phyloP scores from a whole-genome alignment of 495 filamentous ascomycete species.

The Aeminium ludgeri region DNA sequence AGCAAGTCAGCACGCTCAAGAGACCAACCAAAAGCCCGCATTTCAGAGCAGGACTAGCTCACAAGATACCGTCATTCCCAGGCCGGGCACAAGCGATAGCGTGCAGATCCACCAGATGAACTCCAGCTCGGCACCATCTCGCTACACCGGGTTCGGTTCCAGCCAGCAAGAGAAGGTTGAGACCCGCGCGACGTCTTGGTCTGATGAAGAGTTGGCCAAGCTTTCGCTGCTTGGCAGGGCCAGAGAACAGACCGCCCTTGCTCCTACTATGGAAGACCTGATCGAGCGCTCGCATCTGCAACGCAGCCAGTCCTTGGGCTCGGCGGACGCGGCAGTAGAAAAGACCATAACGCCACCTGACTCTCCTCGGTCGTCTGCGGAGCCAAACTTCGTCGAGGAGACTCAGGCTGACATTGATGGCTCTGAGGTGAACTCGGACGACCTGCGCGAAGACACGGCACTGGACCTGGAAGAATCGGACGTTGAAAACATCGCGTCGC shows the following conservation, averaged over 20 bases:
- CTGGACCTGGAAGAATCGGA: background rate
- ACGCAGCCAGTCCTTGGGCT: too few species aligned
- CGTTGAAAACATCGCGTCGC: conserved; percentile 7
- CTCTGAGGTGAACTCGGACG: background rate
- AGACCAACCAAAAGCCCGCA: background rate
- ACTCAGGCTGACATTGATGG: background rate
- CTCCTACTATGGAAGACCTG: background rate
- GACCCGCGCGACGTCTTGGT: conserved; percentile 27
- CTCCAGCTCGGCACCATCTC: conserved; percentile 24
- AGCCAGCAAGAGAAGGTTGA: conserved; percentile 22
- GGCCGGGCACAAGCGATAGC: conserved; percentile 20
- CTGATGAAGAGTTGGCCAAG: conserved; percentile 14
- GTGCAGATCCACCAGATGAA: conserved; percentile 13
- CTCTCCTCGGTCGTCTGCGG: too few species aligned
- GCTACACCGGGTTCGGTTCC: conserved; percentile 21
- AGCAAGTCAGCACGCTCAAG: too few species aligned
- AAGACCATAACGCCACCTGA: background rate
- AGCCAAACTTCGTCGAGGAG: too few species aligned
- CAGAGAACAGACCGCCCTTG: background rate
- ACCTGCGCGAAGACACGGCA: conserved; percentile 8
- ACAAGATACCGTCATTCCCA: conserved; percentile 12
- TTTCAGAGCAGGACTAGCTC: conserved; percentile 3
- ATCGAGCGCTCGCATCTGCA: too few species aligned
- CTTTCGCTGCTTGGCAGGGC: conserved; percentile 9
- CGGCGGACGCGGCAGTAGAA: background rate